Percentiles rank a stretch among this genome's conserved stretches.
Conservation (phyloP, 805 yeast species). For the Candida sonorensis region DNA sequence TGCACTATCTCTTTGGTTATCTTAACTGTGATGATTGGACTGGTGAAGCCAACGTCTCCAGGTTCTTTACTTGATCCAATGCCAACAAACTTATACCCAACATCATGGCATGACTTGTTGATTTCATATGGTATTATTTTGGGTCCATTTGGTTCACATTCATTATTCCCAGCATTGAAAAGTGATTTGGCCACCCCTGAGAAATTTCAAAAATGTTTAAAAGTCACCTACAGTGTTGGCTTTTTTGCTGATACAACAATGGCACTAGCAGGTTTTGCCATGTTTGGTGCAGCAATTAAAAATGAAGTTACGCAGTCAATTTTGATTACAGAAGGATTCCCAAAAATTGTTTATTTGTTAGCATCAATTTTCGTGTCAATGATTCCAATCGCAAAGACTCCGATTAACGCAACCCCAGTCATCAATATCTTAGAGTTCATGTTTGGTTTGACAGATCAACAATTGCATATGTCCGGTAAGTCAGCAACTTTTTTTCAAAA, state of each 20-base stretch:
- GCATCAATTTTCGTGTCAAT: conserved; percentile 67
- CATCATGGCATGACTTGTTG: conserved; percentile 30
- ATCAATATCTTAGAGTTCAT: conserved; percentile 63
- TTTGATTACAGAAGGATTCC: conserved; percentile 60
- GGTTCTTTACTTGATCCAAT: conserved; percentile 51
- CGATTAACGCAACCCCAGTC: conserved; percentile 81
- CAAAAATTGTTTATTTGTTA: conserved; percentile 46
- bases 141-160: conserved; percentile 85
- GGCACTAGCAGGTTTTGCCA: conserved; percentile 63
- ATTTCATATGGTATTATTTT: conserved; percentile 56
- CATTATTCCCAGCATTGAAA: conserved; percentile 71
- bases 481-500: conserved; percentile 8
- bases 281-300: conserved; percentile 66
- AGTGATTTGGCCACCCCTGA: conserved; percentile 69
- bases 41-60: conserved; percentile 33
- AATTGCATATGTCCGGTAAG: conserved; percentile 12
- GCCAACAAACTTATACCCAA: conserved; percentile 35
- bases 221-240: conserved; percentile 52
- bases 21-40: conserved; percentile 43
- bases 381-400: conserved; percentile 82
- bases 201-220: conserved; percentile 47
- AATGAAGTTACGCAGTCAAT: conserved; percentile 78
- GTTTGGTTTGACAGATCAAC: conserved; percentile 25
- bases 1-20: conserved; percentile 46
- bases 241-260: conserved; percentile 51